Base-by-base conservation (phyloP, 176 grass and related monocot species). In the Carex cristatella region DNA sequence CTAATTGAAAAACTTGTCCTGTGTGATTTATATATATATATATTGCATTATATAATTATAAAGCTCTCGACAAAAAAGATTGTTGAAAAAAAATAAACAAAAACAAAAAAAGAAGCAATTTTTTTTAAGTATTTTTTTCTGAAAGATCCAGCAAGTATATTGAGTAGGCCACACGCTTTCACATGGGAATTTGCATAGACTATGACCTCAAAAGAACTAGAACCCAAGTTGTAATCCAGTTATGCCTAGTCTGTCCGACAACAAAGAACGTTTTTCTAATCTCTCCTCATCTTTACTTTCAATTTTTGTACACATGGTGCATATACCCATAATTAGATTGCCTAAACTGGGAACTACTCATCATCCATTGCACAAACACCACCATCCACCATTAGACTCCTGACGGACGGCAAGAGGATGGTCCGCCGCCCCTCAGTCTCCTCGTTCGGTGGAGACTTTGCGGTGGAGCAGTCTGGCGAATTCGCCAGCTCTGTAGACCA, bases 351-450 rank as follows among this genome's bases (percentile, higher is more conserved):
- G 61, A 83, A 46, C 63, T 33, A 44, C 13, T 69, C 61, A 44
- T 83, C 61, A 54, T 55, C 40, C 42, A 9, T 49, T 65, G 60
- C 57, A 64, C 79, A 82, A 82, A 48, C 81, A 69, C 61, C 59
- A 55, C 63, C 46, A 51, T 51, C 80, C 80, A 28, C 61, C 79
- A 81, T 63, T 81, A 65, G 61, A 16, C 79, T 63, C 33, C 33
- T 81, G 9, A 23, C 35, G 44, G 81, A 44, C 81, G 81, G 81
- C 63, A 54, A 83, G 63, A 83, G 62, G 61, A 83, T 83, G 81
- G 81, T 83, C 80, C 86, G 86, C 80, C 80, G 57, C 15, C 38
- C 9, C 80, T 87, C 86, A 5, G 61, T 67, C 56, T 87, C 80
- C 69, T 76, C 86, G 5, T 78, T 76, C 8, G 69, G 19, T 0